Percentiles rank a stretch among this genome's conserved stretches.
phyloP scores from a whole-genome alignment of 805 yeast genomes.

The Lachancea meyersii region DNA sequence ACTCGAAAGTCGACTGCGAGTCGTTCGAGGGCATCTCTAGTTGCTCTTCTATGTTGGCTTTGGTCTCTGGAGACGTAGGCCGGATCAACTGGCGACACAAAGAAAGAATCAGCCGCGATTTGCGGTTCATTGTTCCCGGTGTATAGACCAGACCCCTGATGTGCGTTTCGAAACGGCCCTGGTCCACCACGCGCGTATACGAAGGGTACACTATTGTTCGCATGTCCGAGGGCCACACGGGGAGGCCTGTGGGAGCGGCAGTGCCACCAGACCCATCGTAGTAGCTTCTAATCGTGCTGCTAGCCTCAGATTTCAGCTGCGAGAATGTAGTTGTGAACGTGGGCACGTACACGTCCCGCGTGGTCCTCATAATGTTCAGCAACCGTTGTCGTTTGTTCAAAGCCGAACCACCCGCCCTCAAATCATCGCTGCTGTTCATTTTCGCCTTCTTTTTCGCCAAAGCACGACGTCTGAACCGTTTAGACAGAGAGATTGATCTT shows the following conservation, averaged over 20 bases:
- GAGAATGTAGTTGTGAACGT: constrained; percentile 42
- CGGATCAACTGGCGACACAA: constrained; percentile 51
- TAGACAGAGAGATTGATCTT: constrained; percentile 17
- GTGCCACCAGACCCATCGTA: constrained; percentile 7
- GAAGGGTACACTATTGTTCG: constrained; percentile 55
- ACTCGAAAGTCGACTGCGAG: constrained; percentile 17
- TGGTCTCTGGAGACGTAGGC: constrained; percentile 26
- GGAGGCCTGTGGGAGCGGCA: constrained; percentile 5
- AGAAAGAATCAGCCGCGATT: constrained; percentile 61
- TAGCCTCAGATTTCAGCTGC: constrained; percentile 44
- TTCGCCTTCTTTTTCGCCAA: constrained; percentile 10
- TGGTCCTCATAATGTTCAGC: constrained; percentile 46
- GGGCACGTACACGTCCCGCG: constrained; percentile 55
- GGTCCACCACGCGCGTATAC: constrained; percentile 38
- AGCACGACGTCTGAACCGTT: constrained; percentile 15
- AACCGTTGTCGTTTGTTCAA: constrained; percentile 40
- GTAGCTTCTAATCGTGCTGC: constrained; percentile 15
- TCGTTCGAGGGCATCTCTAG: constrained; percentile 21
- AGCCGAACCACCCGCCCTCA: constrained; percentile 5
- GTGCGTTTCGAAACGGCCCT: constrained; percentile 44
- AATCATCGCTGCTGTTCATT: constrained; percentile 6
- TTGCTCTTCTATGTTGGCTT: constrained; percentile 30
- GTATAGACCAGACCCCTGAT: constrained; percentile 66
- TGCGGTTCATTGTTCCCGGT: constrained; percentile 65
- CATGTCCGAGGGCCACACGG: constrained; percentile 47